phyloP scores from a whole-genome alignment of 2,329 filamentous ascomycete genomes.

The Fusarium clavum region DNA sequence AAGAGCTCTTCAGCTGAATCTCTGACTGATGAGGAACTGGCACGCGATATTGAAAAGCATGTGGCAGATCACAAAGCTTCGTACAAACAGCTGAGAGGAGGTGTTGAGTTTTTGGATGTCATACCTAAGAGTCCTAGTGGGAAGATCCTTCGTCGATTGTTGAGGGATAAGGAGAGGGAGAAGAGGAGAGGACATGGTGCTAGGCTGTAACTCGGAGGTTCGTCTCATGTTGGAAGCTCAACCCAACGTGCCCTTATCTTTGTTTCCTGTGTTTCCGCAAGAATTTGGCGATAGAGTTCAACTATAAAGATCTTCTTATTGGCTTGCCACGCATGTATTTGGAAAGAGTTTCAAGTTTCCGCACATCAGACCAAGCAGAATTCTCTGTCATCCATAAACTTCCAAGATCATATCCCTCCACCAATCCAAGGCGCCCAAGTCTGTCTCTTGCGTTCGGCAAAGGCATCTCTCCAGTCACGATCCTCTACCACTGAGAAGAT shows the following conservation, averaged over 20 bases:
- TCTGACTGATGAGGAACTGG: constrained; percentile 61
- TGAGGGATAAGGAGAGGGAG: constrained; percentile 15
- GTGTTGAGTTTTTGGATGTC: constrained; percentile 62
- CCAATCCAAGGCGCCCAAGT: not conserved
- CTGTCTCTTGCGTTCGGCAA: too few relatives aligned
- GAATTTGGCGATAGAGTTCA: not conserved
- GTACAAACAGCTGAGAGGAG: constrained; percentile 64
- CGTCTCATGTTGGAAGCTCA: not conserved
- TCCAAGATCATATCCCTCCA: not conserved
- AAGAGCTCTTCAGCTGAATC: constrained; percentile 53
- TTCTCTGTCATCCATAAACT: not conserved
- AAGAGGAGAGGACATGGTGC: not conserved
- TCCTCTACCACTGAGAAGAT: not conserved
- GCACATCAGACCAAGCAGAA: not conserved
- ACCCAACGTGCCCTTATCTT: not conserved
- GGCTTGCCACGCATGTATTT: not conserved
- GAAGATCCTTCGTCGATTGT: constrained; percentile 56
- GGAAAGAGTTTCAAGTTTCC: not conserved
- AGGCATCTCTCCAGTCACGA: not conserved
- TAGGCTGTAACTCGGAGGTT: not conserved
- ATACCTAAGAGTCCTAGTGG: constrained; percentile 72
- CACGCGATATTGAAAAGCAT: constrained; percentile 65
- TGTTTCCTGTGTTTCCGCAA: not conserved
- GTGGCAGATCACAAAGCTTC: constrained; percentile 73
- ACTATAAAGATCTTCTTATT: not conserved